A percentile compares a stretch with the other conserved stretches of the same genome.
phyloP scores from a whole-genome alignment of 805 yeast species.

The Myxozyma monticola region DNA sequence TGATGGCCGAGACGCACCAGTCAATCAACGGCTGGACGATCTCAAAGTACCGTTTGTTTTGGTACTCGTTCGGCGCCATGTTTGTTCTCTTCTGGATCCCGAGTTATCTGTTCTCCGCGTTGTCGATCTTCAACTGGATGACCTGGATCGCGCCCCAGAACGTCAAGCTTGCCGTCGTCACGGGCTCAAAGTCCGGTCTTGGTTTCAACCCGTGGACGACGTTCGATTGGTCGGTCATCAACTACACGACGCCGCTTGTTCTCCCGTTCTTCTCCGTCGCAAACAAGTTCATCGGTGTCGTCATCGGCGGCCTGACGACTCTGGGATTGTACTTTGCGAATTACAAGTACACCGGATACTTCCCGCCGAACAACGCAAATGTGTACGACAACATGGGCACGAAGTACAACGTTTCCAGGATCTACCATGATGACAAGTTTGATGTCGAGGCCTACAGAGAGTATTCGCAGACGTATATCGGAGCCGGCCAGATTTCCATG shows the following conservation, averaged over 20 bases:
- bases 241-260: slow-evolving; percentile 16
- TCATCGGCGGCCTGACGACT: slow-evolving; percentile 10
- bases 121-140: slow-evolving; percentile 59
- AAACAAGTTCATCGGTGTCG: slow-evolving; percentile 12
- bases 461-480: slow-evolving; percentile 60
- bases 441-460: slow-evolving; percentile 49
- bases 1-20: slow-evolving; percentile 14
- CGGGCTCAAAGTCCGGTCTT: slow-evolving; percentile 63
- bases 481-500: slow-evolving; percentile 53
- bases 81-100: slow-evolving; percentile 62
- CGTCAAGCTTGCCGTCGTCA: slow-evolving; percentile 59
- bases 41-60: slow-evolving; percentile 52
- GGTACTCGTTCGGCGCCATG: slow-evolving; percentile 42
- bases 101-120: slow-evolving; percentile 57
- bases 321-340: slow-evolving; percentile 14
- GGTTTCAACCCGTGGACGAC: slow-evolving; percentile 63
- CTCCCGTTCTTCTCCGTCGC: slow-evolving; percentile 19
- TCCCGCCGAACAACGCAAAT: slow-evolving; percentile 16
- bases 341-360: slow-evolving; percentile 19
- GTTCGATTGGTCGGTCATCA: slow-evolving; percentile 55
- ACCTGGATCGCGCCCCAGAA: slow-evolving; percentile 63
- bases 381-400: slow-evolving; percentile 19
- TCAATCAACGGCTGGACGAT: slow-evolving; percentile 57
- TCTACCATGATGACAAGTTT: slow-evolving; percentile 35
- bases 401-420: slow-evolving; percentile 14